Percentiles rank a stretch among this genome's conserved stretches.
Evolutionary conservation across 371 early-diverging fungal species (phyloP).

Genomic region (Actinomucor elegans): DNA sequence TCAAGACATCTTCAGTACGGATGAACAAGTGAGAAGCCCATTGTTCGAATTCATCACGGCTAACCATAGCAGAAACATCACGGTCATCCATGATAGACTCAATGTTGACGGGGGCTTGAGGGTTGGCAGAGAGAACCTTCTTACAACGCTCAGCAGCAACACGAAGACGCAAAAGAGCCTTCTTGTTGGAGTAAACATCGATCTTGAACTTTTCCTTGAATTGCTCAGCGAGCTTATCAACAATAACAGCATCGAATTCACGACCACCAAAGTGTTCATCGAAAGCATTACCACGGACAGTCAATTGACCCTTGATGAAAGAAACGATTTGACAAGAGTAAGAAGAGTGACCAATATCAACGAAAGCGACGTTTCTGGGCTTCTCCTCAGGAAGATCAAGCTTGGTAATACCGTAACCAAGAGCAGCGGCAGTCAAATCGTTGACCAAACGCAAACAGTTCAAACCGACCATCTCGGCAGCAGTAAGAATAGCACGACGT

Average conservation of each 20-base stretch:
- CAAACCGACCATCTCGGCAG: conserved; percentile 90
- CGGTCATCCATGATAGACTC: conserved; percentile 95
- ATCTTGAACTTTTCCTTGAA: conserved; percentile 95
- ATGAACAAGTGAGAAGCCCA: conserved; percentile 74
- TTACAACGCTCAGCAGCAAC: conserved; percentile 94
- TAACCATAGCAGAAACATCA: conserved; percentile 84
- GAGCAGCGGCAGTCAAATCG: conserved; percentile 92
- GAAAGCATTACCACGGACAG: conserved; percentile 87
- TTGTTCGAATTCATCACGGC: conserved; percentile 84
- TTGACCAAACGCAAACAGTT: conserved; percentile 92
- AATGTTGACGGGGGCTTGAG: conserved; percentile 88
- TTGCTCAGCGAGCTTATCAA: conserved; percentile 80
- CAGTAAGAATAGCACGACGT: conserved; percentile 87
- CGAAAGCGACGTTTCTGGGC: conserved; percentile 90
- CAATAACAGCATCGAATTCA: conserved; percentile 90
- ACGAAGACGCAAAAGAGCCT: conserved; percentile 91
- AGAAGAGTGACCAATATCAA: conserved; percentile 93
- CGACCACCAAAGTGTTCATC: conserved; percentile 95
- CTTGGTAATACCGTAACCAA: conserved; percentile 98
- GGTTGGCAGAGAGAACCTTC: conserved; percentile 94
- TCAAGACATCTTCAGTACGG: conserved; percentile 72
- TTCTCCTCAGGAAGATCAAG: conserved; percentile 94
- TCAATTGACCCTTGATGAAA: conserved; percentile 93
- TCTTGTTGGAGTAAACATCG: conserved; percentile 85
- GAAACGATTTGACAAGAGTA: conserved; percentile 89